These are phyloP conservation scores for Globisporangium takayamanum DNA, from an alignment of 352 stramenopile species.

Conservation along the genomic window DNA sequence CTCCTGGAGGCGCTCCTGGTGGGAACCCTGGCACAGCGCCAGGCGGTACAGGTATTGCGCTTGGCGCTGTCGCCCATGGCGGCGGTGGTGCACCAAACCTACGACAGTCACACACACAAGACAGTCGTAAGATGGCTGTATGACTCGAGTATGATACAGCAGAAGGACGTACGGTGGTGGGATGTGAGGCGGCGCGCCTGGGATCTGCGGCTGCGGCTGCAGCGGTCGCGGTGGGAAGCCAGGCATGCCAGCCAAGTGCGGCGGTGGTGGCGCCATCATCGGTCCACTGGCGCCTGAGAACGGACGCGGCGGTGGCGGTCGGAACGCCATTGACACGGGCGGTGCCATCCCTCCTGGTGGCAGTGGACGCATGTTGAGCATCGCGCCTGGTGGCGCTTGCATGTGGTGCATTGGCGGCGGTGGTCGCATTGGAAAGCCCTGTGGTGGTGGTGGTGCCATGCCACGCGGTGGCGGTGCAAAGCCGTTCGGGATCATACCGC, in stretches of 20 bases:
- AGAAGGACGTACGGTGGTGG: conserved; percentile 7
- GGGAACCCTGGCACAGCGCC: conserved; percentile 10
- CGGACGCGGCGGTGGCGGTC: conserved; percentile 22
- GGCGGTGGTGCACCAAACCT: conserved; percentile 15
- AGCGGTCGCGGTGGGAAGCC: conserved; percentile 11
- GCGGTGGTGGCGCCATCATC: conserved; percentile 26
- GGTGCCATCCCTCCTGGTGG: conserved; percentile 17
- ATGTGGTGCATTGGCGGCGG: conserved; percentile 40
- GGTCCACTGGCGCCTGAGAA: conserved; percentile 23
- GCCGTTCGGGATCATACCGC: conserved; percentile 21
- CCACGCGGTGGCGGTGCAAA: conserved; percentile 25
- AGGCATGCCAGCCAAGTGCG: conserved; percentile 5
- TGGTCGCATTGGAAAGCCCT: conserved; percentile 35
- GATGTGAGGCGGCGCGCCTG: conserved; percentile 1
- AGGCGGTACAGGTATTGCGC: conserved; percentile 6
- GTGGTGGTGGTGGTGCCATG: conserved; percentile 22
- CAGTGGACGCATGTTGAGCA: conserved; percentile 47
- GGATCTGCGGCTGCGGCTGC: conserved; percentile 6
- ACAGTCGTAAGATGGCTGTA: neutral
- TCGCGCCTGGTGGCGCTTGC: conserved; percentile 29
- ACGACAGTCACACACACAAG: neutral
- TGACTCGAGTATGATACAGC: neutral
- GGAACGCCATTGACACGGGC: conserved; percentile 12
- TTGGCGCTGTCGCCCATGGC: conserved; percentile 4
- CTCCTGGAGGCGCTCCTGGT: neutral